These are phyloP conservation scores for Colletotrichum sp. DNA, from an alignment of 2,329 filamentous ascomycete genomes.

Conservation along the genomic window DNA sequence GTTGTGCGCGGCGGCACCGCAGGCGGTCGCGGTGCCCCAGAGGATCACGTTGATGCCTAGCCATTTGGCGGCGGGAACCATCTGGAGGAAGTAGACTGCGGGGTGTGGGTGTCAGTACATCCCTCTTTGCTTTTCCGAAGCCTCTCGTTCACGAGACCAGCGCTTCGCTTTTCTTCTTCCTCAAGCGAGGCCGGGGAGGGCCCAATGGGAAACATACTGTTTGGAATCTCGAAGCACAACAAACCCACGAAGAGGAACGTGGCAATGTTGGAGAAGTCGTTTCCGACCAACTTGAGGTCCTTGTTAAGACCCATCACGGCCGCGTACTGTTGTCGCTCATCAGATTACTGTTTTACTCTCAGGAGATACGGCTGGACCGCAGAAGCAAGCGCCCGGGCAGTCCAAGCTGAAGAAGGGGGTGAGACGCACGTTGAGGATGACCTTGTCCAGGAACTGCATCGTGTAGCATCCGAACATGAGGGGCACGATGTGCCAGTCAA, in stretches of 20 bases:
- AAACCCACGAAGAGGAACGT: conserved; percentile 69
- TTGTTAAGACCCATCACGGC: conserved; percentile 67
- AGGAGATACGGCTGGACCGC: background rate
- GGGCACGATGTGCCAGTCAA: conserved; percentile 64
- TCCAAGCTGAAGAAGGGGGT: background rate
- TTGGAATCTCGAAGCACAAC: conserved; percentile 63
- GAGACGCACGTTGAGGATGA: conserved; percentile 61
- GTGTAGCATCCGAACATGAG: conserved; percentile 67
- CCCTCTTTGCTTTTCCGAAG: background rate
- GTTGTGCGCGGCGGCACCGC: conserved; percentile 56
- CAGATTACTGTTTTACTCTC: background rate
- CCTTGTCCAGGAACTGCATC: conserved; percentile 70
- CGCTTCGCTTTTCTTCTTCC: background rate
- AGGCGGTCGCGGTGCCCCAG: conserved; percentile 63
- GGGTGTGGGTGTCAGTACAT: background rate
- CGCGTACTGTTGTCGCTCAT: conserved; percentile 55
- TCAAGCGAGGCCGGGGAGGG: conserved; percentile 7
- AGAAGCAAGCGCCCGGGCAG: background rate
- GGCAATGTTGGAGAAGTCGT: conserved; percentile 67
- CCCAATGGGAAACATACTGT: conserved; percentile 45
- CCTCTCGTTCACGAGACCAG: background rate
- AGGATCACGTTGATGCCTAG: conserved; percentile 62
- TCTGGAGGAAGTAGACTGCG: conserved; percentile 62
- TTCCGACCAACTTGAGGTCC: conserved; percentile 59
- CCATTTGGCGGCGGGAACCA: conserved; percentile 65